phyloP scores from a whole-genome alignment of 805 yeast species.

The Hanseniaspora vineae region DNA sequence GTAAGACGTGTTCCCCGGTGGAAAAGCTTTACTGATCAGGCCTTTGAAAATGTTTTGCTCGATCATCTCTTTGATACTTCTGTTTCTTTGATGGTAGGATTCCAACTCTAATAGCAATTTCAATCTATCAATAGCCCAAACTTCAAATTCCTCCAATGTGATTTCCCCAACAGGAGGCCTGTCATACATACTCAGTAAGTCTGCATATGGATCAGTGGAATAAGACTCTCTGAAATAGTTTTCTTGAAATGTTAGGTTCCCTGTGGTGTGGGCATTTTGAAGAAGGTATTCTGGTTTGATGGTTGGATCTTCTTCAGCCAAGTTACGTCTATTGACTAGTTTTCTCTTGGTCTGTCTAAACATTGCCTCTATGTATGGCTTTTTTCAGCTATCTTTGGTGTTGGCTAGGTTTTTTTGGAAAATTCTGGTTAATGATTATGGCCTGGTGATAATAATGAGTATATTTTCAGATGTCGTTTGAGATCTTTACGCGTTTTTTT shows the following conservation, averaged over 20 bases:
- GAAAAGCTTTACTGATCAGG: conserved; percentile 47
- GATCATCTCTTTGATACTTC: conserved; percentile 43
- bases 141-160: conserved; percentile 84
- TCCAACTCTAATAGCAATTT: conserved; percentile 78
- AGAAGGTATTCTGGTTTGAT: not conserved
- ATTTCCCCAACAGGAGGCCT: conserved; percentile 74
- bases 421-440: too few relatives aligned
- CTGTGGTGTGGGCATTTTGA: not conserved
- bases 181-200: conserved; percentile 51
- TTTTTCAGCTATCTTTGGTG: not conserved
- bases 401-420: too few relatives aligned
- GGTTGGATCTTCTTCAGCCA: not conserved
- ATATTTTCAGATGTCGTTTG: too few relatives aligned
- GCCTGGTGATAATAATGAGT: too few relatives aligned
- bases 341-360: conserved; percentile 6
- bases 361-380: not conserved
- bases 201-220: not conserved
- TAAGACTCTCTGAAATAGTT: not conserved
- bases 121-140: conserved; percentile 89
- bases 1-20: conserved; percentile 29
- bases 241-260: not conserved
- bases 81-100: conserved; percentile 52
- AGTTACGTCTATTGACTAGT: conserved; percentile 1
- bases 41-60: conserved; percentile 52
- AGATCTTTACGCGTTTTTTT: too few relatives aligned